Evolutionary conservation across 352 stramenopile species (phyloP).

Genomic region (Blastocystis sp.): DNA sequence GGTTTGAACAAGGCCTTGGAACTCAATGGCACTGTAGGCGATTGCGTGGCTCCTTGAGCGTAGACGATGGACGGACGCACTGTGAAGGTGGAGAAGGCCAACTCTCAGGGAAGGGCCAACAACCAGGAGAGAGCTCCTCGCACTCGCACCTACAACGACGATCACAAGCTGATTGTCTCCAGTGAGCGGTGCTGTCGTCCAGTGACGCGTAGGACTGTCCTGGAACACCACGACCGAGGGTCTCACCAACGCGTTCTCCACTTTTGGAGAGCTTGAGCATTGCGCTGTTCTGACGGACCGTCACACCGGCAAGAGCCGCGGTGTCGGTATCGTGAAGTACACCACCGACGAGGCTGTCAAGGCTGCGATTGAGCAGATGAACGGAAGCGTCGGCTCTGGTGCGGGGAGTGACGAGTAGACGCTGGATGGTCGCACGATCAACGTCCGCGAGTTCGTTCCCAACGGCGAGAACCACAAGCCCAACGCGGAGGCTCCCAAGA

Average conservation of each 20-base stretch:
- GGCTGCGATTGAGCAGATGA: slow-evolving; percentile 39
- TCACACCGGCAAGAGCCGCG: slow-evolving; percentile 51
- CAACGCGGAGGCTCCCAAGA: neutral
- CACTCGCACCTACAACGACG: slow-evolving; percentile 32
- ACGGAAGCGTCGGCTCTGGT: neutral
- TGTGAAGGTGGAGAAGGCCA: slow-evolving; percentile 33
- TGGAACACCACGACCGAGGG: slow-evolving; percentile 25
- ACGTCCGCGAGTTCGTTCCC: slow-evolving; percentile 56
- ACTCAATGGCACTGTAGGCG: slow-evolving; percentile 31
- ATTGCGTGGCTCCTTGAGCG: neutral
- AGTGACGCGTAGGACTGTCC: slow-evolving; percentile 26
- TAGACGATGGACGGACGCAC: slow-evolving; percentile 56
- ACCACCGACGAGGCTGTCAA: slow-evolving; percentile 53
- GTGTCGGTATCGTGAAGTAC: slow-evolving; percentile 45
- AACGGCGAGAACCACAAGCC: neutral
- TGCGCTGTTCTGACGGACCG: slow-evolving; percentile 58
- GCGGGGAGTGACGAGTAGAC: neutral
- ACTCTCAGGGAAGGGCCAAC: neutral
- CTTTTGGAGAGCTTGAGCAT: slow-evolving; percentile 50
- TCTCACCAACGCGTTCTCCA: slow-evolving; percentile 28
- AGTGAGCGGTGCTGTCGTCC: too few relatives aligned
- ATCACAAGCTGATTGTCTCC: slow-evolving; percentile 66
- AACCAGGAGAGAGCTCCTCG: slow-evolving; percentile 61
- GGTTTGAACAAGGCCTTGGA: slow-evolving; percentile 57
- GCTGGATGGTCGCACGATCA: slow-evolving; percentile 59